Conservation (phyloP, 2,329 filamentous ascomycete species). For the Aspergillus arachidicola region DNA sequence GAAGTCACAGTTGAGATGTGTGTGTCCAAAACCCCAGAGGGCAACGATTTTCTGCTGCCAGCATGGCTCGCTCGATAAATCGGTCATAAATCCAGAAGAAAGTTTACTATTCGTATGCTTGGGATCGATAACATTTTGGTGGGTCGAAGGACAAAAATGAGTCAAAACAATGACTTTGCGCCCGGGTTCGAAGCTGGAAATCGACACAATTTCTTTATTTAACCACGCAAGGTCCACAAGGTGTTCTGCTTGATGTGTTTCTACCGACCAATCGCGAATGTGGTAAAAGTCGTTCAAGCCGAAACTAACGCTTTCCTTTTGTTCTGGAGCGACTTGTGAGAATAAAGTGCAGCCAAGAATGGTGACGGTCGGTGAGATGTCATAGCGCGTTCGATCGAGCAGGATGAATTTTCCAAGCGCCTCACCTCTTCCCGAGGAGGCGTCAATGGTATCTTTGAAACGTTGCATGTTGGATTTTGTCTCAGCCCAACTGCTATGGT, state of each 20-base stretch:
- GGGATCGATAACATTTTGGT: slow-evolving; percentile 25
- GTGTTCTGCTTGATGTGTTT: slow-evolving; percentile 28
- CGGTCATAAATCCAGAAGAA: slow-evolving; percentile 41
- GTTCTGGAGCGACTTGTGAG: slow-evolving; percentile 45
- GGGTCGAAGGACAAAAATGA: slow-evolving; percentile 31
- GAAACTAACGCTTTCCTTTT: slow-evolving; percentile 37
- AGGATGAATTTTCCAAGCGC: slow-evolving; percentile 34
- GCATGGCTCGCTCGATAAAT: slow-evolving; percentile 39
- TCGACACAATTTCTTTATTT: slow-evolving; percentile 28
- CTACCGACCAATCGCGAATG: slow-evolving; percentile 32
- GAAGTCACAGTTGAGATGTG: slow-evolving; percentile 47
- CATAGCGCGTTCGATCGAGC: slow-evolving; percentile 38
- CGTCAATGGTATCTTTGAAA: slow-evolving; percentile 18
- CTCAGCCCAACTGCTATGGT: slow-evolving; percentile 22
- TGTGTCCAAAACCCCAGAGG: slow-evolving; percentile 50
- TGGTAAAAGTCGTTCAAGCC: slow-evolving; percentile 53
- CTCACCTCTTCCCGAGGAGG: neutral
- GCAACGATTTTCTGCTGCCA: slow-evolving; percentile 39
- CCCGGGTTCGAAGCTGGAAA: slow-evolving; percentile 26
- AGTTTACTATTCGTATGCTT: slow-evolving; percentile 26
- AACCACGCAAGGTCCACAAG: slow-evolving; percentile 32
- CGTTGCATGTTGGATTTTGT: slow-evolving; percentile 16
- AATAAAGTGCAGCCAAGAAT: slow-evolving; percentile 53
- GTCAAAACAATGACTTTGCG: slow-evolving; percentile 32
- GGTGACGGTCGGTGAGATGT: slow-evolving; percentile 33